A percentile compares a stretch with the other conserved stretches of the same genome.
Evolutionary conservation across 202 grass and related monocot genomes (phyloP).

Genomic region (Saccharum hybrid): DNA sequence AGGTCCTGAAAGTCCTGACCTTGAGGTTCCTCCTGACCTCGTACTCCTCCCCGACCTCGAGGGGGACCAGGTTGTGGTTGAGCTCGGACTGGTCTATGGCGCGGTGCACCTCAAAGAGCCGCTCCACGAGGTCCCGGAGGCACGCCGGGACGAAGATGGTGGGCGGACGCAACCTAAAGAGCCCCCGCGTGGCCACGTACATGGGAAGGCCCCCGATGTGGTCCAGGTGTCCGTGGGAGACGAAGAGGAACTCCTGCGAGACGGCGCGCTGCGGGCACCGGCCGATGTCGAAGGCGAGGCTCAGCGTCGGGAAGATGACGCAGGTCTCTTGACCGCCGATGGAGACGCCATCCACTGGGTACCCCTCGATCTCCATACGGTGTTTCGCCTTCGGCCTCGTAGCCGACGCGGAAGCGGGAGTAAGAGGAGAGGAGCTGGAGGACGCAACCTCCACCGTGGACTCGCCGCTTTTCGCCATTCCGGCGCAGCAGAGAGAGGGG

Average conservation of each 20-base stretch:
- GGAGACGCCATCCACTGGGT: constrained; percentile 86
- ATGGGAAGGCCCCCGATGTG: constrained; percentile 93
- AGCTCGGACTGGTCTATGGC: constrained; percentile 95
- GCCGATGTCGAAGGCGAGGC: constrained; percentile 91
- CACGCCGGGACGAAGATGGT: constrained; percentile 83
- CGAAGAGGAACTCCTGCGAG: constrained; percentile 89
- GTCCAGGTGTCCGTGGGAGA: constrained; percentile 94
- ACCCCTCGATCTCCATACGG: constrained; percentile 63
- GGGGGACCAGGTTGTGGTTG: constrained; percentile 73
- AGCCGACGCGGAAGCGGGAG: not conserved
- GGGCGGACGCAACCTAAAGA: constrained; percentile 78
- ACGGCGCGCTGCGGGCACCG: constrained; percentile 86
- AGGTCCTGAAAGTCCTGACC: constrained; percentile 95
- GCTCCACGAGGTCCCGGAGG: constrained; percentile 70
- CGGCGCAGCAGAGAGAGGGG: constrained; percentile 3
- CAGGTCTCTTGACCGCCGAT: constrained; percentile 94
- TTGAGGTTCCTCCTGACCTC: constrained; percentile 82
- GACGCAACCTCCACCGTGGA: not conserved
- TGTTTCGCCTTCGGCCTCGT: constrained; percentile 38
- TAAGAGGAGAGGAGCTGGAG: not conserved
- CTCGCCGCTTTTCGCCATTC: constrained; percentile 46
- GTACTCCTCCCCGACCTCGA: constrained; percentile 78
- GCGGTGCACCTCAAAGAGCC: constrained; percentile 84
- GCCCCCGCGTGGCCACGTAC: constrained; percentile 94
- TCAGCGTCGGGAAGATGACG: constrained; percentile 88